A percentile compares a stretch with the other conserved stretches of the same genome.
Evolutionary conservation across 2,329 filamentous ascomycete species (phyloP).

Genomic region (Chaetomiaceae sp.): DNA sequence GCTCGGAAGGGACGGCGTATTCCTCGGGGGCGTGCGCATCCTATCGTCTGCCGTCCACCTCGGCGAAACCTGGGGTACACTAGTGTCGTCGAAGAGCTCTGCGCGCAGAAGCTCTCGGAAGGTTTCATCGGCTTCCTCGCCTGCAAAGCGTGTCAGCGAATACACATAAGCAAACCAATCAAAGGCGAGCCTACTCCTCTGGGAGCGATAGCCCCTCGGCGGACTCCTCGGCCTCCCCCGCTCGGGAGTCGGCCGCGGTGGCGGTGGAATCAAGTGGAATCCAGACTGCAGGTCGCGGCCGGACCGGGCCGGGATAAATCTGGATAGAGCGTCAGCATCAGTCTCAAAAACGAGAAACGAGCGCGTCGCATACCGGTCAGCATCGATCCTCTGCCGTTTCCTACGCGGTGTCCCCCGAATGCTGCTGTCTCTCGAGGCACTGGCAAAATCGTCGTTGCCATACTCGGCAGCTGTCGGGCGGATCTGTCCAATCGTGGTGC

Average conservation of each 20-base stretch:
- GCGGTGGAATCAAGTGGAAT: constrained; percentile 84
- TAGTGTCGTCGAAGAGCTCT: constrained; percentile 87
- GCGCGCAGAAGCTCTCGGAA: constrained; percentile 84
- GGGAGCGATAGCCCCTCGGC: constrained; percentile 88
- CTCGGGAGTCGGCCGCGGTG: constrained; percentile 80
- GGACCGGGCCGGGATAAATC: constrained; percentile 91
- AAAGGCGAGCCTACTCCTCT: constrained; percentile 63
- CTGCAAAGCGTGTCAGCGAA: constrained; percentile 40
- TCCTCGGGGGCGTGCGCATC: constrained; percentile 69
- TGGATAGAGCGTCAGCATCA: constrained; percentile 34
- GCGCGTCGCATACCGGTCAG: constrained; percentile 49
- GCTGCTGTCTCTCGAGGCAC: constrained; percentile 34
- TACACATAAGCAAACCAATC: not conserved
- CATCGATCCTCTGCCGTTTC: constrained; percentile 57
- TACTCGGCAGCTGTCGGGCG: constrained; percentile 1
- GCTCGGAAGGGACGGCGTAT: constrained; percentile 32
- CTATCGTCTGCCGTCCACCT: constrained; percentile 54
- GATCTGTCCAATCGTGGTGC: constrained; percentile 3
- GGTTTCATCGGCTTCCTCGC: constrained; percentile 90
- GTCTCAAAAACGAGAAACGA: not conserved
- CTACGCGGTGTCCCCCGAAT: constrained; percentile 53
- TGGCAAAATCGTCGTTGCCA: not conserved
- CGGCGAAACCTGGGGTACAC: constrained; percentile 75
- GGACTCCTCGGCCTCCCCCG: constrained; percentile 61
- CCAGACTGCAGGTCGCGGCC: constrained; percentile 91